Base-by-base conservation (phyloP, 129 eudicot genomes). In the Pseudognaphalium luteoalbum region DNA sequence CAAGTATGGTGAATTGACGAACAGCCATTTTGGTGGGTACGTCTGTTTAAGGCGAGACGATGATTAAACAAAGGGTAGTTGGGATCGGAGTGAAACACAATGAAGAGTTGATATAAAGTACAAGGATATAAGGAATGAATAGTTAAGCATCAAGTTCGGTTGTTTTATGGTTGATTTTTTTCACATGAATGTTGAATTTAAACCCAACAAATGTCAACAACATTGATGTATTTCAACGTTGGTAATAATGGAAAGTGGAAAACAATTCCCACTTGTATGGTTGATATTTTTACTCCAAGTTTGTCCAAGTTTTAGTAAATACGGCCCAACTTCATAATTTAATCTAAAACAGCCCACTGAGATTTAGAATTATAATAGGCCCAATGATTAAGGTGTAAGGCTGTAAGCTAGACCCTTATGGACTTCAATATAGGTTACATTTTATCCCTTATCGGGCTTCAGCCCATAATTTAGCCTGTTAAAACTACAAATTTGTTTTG, bases 191-290 rank as follows among this genome's bases (percentile, higher is more conserved):
- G 51, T 78, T 47, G 21, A 70, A 32, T 59, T 14, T 16, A 34
- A 64, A 76, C 72, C 71, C 71, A 51, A 65, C 80, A 76, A 76
- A 74, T 74, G 78, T 62, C 71, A 62, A 74, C 12, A 17, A 21
- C 37, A 39, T 21, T 10, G 14, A 42, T 63, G 42, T 62, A 20
- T 35, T n/a, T 35, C 10, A 3, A 58, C 21, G 68, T 57, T 59
- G 19, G 7, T 35, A 33, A 8, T 51, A 19, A 15, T 66, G 20
- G 57, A 76, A 76, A 66, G 51, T 22, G 20, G 9, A 66, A 51
- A n/a, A 19, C 6, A 37, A 6, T 3, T 4, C 7, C 73, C 51
- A 76, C 15, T 33, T 47, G 52, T 33, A 10, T 50, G 79, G 64
- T 19, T 35, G 50, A 32, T 66, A 34, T 1, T 7, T 25, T 29